Evolutionary conservation across 1,284 basidiomycete genomes (phyloP).

Genomic region (Phylloboletellus chloephorus): DNA sequence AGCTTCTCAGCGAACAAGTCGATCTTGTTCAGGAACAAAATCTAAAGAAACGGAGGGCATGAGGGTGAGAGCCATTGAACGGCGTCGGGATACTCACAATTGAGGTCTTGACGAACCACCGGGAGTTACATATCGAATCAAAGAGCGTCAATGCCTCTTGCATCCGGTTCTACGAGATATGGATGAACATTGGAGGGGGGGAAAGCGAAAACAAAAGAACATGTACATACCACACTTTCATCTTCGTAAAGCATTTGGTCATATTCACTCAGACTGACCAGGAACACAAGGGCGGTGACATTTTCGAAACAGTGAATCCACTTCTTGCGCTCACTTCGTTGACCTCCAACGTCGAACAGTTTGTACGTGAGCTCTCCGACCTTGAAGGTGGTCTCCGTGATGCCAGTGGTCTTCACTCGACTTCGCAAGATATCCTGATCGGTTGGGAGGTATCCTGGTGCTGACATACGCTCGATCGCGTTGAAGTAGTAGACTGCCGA

Average conservation of each 20-base stretch:
- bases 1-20: constrained; percentile 95
- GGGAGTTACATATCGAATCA: constrained; percentile 94
- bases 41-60: constrained; percentile 38
- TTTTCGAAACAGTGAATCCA: constrained; percentile 98
- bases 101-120: constrained; percentile 89
- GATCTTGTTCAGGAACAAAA: constrained; percentile 92
- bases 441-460: constrained; percentile 75
- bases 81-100: constrained; percentile 49
- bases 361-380: constrained; percentile 91
- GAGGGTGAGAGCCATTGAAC: constrained; percentile 1
- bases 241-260: constrained; percentile 93
- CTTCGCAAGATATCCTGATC: constrained; percentile 94
- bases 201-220: constrained; percentile 4
- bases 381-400: constrained; percentile 92
- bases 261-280: constrained; percentile 92
- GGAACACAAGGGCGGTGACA: constrained; percentile 91
- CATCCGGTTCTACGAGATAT: constrained; percentile 78
- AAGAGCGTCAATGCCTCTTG: constrained; percentile 93
- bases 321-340: constrained; percentile 90
- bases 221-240: constrained; percentile 75
- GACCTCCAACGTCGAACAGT: constrained; percentile 93
- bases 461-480: constrained; percentile 80
- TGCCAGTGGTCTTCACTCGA: constrained; percentile 95
- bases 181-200: constrained; percentile 12
- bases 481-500: constrained; percentile 96